A percentile compares a stretch with the other conserved stretches of the same genome.
These are phyloP conservation scores for Coemansia pectinata DNA, from an alignment of 192 early-diverging fungal species.

Conservation along the genomic window DNA sequence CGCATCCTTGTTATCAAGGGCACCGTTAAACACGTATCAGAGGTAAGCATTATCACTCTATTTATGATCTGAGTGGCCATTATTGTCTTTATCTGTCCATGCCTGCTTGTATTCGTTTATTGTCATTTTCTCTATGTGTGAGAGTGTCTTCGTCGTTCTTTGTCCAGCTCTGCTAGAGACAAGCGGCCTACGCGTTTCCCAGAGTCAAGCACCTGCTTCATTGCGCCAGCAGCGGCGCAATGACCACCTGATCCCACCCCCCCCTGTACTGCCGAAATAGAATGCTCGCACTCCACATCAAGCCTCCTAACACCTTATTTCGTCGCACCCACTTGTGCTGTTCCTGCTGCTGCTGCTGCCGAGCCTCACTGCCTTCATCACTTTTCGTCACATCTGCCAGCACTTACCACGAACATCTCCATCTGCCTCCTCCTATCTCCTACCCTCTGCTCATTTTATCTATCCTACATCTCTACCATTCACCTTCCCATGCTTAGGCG, in stretches of 20 bases:
- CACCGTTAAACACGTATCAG: conserved; percentile 32
- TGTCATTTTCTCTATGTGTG: neutral
- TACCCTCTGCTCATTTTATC: neutral
- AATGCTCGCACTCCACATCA: neutral
- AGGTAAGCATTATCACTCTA: conserved; percentile 31
- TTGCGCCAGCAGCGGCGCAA: neutral
- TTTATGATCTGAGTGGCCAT: neutral
- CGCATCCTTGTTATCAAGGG: conserved; percentile 49
- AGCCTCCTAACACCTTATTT: neutral
- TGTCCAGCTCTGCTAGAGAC: neutral
- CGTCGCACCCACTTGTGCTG: neutral
- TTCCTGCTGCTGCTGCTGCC: neutral
- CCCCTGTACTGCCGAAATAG: neutral
- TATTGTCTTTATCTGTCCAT: neutral
- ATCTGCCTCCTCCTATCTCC: neutral
- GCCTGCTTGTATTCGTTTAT: neutral
- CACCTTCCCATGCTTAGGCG: conserved; percentile 22
- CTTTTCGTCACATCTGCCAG: neutral
- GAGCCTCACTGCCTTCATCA: neutral
- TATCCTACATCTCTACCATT: neutral
- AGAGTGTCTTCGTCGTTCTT: neutral
- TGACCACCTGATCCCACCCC: neutral
- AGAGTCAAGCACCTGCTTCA: neutral
- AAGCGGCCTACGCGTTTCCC: neutral
- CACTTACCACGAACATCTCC: neutral